Percentiles rank a stretch among this genome's conserved stretches.
Evolutionary conservation across 768 basidiomycete species (phyloP).

Genomic region (Kwoniella bestiolae): DNA sequence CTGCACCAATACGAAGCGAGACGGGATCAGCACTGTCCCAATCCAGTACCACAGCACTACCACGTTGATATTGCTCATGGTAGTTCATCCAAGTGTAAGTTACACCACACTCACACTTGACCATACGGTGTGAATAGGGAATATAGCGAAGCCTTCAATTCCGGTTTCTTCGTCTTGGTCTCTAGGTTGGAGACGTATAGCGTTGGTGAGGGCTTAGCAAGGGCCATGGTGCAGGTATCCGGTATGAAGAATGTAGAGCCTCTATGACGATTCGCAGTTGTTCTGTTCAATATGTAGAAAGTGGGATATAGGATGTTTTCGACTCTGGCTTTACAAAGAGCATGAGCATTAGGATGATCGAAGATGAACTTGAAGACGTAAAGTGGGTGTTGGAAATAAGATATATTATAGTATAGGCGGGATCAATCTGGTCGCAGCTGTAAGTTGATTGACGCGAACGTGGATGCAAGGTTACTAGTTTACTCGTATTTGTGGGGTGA

Average conservation of each 20-base stretch:
- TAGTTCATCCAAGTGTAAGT: not conserved
- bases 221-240: conserved; percentile 46
- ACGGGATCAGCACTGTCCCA: not conserved
- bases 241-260: too few species aligned
- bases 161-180: conserved; percentile 85
- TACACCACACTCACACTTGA: conserved; percentile 63
- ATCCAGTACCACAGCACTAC: too few species aligned
- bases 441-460: too few species aligned
- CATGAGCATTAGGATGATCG: not conserved
- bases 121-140: conserved; percentile 92
- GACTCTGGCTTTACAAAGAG: not conserved
- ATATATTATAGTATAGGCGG: too few species aligned
- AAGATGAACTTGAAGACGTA: conserved; percentile 1
- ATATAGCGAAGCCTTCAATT: conserved; percentile 78
- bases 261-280: too few species aligned
- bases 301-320: too few species aligned
- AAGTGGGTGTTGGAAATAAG: not conserved
- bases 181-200: conserved; percentile 93
- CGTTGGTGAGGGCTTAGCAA: conserved; percentile 70
- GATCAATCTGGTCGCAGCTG: too few species aligned
- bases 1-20: conserved; percentile 23
- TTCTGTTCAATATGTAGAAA: too few species aligned
- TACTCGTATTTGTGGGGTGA: too few species aligned
- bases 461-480: too few species aligned
- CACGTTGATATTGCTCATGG: too few species aligned